Percentiles rank a stretch among this genome's conserved stretches.
Conservation (phyloP, 352 stramenopile genomes). For the Phytopythium mirpurense region DNA sequence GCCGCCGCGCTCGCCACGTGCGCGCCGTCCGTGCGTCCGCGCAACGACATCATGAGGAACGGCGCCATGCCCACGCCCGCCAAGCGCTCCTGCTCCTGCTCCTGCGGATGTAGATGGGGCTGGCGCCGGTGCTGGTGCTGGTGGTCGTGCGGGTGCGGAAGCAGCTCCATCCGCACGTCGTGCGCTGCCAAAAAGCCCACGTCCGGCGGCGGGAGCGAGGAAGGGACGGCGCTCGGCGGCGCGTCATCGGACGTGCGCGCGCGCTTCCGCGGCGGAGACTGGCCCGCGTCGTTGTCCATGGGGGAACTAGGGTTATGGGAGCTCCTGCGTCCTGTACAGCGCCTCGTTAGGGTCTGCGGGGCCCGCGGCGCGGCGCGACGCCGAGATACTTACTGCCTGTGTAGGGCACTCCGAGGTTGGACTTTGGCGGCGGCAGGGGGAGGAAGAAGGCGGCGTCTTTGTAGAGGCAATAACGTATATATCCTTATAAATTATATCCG, state of each 20-base stretch:
- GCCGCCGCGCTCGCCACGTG: constrained; percentile 9
- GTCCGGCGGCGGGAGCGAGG: background rate
- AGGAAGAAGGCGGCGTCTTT: no score
- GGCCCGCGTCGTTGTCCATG: constrained; percentile 21
- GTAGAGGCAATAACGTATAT: no score
- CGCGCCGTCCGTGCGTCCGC: constrained; percentile 12
- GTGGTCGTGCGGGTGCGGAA: background rate
- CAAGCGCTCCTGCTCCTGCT: constrained; percentile 2
- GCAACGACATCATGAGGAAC: constrained; percentile 24
- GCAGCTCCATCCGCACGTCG: background rate
- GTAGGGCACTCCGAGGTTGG: no score
- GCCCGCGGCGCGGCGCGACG: background rate
- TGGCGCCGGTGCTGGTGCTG: background rate
- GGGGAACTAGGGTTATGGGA: background rate
- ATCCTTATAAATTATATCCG: no score
- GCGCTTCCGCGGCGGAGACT: constrained; percentile 25
- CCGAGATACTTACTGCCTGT: no score
- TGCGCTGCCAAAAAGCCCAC: background rate
- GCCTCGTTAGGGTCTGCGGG: no score
- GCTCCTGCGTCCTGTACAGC: background rate
- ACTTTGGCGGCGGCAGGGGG: no score
- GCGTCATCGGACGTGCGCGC: constrained; percentile 21
- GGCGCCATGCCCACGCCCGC: constrained; percentile 20
- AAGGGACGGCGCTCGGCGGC: background rate
- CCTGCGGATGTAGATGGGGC: constrained; percentile 3